Percentiles rank a stretch among this genome's conserved stretches.
Evolutionary conservation across 1,139 yeast genomes (phyloP).

Genomic region (Candida sp.): DNA sequence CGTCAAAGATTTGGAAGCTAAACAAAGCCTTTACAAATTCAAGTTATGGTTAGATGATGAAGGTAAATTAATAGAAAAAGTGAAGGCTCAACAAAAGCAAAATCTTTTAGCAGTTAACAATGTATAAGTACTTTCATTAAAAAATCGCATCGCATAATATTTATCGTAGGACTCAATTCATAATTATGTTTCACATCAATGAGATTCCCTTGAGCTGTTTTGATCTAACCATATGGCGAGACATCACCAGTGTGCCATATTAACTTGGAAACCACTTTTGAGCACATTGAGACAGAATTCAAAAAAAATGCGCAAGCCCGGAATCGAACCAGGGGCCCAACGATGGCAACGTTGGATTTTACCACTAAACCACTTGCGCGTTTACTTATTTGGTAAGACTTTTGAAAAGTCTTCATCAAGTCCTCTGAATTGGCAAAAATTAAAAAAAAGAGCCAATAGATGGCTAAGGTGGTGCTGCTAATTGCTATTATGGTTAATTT

Average conservation of each 20-base stretch:
- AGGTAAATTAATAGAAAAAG: constrained; percentile 11
- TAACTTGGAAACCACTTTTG: neutral
- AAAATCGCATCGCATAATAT: neutral
- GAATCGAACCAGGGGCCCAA: constrained; percentile 5
- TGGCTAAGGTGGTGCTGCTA: too few species aligned
- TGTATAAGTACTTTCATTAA: neutral
- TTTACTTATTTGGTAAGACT: too few species aligned
- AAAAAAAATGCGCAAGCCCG: constrained; percentile 6
- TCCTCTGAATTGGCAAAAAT: too few species aligned
- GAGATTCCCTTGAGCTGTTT: too few species aligned
- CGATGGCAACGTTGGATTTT: constrained; percentile 5
- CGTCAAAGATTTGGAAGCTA: constrained; percentile 15
- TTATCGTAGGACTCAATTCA: neutral
- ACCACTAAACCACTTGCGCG: constrained; percentile 14
- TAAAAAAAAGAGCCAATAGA: too few species aligned
- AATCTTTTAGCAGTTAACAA: neutral
- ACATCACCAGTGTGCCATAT: too few species aligned
- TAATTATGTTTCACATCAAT: too few species aligned
- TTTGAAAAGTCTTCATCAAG: too few species aligned
- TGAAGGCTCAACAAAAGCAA: constrained; percentile 10
- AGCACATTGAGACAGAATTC: neutral
- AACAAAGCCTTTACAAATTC: constrained; percentile 14
- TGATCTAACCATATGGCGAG: too few species aligned
- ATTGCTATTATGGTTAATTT: too few species aligned
- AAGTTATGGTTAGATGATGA: constrained; percentile 18